Evolutionary conservation across 257 asterid genomes (phyloP).

Genomic region (Jacaranda mimosifolia): DNA sequence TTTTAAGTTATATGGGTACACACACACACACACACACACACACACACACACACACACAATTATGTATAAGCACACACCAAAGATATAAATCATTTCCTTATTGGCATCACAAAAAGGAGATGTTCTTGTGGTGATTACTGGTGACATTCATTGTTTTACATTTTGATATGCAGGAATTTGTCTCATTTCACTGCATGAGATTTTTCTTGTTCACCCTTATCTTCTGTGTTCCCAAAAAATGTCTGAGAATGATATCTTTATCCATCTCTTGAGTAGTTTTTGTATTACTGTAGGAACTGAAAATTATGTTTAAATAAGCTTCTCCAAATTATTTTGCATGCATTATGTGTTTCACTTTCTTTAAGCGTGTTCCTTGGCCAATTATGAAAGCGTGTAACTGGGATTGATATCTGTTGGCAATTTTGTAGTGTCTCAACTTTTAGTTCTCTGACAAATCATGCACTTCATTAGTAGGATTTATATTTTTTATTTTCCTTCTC

Average conservation of each 20-base stretch:
- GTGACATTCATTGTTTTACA: slow-evolving; percentile 46
- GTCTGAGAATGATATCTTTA: slow-evolving; percentile 25
- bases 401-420: slow-evolving; percentile 5
- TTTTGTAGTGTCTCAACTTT: not conserved
- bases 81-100: no score
- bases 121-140: slow-evolving; percentile 96
- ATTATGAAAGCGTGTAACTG: not conserved
- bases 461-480: not conserved
- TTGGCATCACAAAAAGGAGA: no score
- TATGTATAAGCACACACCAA: no score
- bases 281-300: slow-evolving; percentile 7
- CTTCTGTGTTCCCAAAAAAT: not conserved
- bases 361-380: slow-evolving; percentile 3
- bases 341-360: slow-evolving; percentile 7
- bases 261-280: slow-evolving; percentile 20
- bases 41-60: no score
- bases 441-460: not conserved
- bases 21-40: no score
- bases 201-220: slow-evolving; percentile 18
- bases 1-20: no score
- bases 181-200: slow-evolving; percentile 11
- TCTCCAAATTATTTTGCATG: slow-evolving; percentile 22
- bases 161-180: slow-evolving; percentile 8
- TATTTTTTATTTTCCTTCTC: not conserved
- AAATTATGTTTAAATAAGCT: slow-evolving; percentile 11